Evolutionary conservation across 257 asterid genomes (phyloP), one percentile per base, ranked within the genome.

Genomic region (Gardenia jasminoides): DNA sequence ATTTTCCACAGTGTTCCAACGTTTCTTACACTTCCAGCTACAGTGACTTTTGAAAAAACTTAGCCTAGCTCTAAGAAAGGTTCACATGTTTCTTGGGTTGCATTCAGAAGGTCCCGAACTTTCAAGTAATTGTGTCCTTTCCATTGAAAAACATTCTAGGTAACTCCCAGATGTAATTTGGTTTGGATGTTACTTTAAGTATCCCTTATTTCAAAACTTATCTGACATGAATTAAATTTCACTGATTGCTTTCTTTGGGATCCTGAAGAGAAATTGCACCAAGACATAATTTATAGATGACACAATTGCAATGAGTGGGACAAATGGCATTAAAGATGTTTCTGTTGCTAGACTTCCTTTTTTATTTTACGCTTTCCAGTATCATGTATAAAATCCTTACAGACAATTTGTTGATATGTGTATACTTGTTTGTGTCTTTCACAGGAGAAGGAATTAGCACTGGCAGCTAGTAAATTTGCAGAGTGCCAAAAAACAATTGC

Each of bases 401-500:
- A 52, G 73, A 24, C 46, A 70, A 56, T 76, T 24, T 39, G 41
- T 56, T 65, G 5, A 19, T 31, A n/a, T 58, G 56, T 59, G 39
- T 36, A 12, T 61, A 22, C 20, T n/a, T 73, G 3, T 12, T 79
- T 70, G 43, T 71, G 48, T 46, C 74, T 62, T 52, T 75, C 75
- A 80, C 91, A 92, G 97, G 97, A 93, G 52, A 85, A 83, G 74
- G 94, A 90, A 74, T 10, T 95, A 87, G 97, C 92, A 17, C 75
- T 78, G 52, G 98, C 98, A 75, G 94, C 98, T 47, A 76, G 79
- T 75, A 91, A 87, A 82, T 91, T 93, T 58, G 83, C 93, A 1
- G 94, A 88, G 82, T 95, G 99, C 78, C 97, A 92, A 82, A 88
- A 90, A 83, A 94, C 98, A 22, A 94, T 92, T 15, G 92, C 96